Evolutionary conservation across 495 filamentous ascomycete genomes (phyloP), one percentile per base, ranked within the genome.

Genomic region (Penicillium coprophilum): DNA sequence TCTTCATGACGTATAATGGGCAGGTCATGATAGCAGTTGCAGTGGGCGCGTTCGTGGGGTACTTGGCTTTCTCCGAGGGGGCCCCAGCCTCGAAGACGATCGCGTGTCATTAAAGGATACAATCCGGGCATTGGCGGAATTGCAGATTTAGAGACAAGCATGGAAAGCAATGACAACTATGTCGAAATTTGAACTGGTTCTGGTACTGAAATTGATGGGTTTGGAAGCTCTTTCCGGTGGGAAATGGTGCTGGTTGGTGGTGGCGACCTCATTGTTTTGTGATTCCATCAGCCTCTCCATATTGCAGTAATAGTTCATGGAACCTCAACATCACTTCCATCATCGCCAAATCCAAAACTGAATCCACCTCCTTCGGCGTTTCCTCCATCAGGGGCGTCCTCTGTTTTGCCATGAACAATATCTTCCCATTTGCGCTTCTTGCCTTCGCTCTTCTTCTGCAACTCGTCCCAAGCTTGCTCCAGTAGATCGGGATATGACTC

Each of bases 1-100:
- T 99, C 20, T 99, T 99, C 75, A 99, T 99, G 94, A 99, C 95
- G 3, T 99, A 99, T 71, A 99, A 99, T 62, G 94, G 95, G 15
- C 92, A 87, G 80, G 86, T 99, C 54, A 99, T 99, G 94, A 70
- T 96, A 57, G 82, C 93, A 0, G 91, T 97, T 11, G 90, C 88
- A 11, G 78, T 93, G 12, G 94, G 94, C 21, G 92, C 92, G 0
- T 96, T 93, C 50, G 63, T 96, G 43, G 94, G 94, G 36, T 96
- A 96, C 68, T 66, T 96, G 24, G 61, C 87, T 39, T 99, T 96
- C 73, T 88, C 89, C 5, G 77, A 80, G 28, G 78, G 78, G 56
- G 85, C 85, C 13, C 80, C 83, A 40, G 79, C 85, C 40, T 82
- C 82, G 30, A 97, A 96, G 81, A 85, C 88, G 39, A 88, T 90